Evolutionary conservation across 2,329 filamentous ascomycete genomes (phyloP).

Genomic region (Trichoderma sp.): DNA sequence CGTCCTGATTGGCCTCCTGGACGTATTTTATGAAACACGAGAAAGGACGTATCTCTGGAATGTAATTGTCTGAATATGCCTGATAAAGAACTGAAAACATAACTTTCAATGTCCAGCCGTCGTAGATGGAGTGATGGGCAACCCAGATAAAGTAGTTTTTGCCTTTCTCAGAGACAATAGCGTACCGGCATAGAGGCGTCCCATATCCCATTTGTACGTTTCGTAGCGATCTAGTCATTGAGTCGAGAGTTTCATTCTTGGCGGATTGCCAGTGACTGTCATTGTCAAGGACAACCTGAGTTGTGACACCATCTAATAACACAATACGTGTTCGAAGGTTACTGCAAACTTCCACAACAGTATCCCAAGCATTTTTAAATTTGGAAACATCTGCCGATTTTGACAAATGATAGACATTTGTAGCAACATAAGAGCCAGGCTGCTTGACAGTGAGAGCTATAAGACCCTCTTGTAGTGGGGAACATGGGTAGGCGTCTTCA

Average conservation of each 20-base stretch:
- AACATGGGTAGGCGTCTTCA: slow-evolving; percentile 26
- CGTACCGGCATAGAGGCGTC: background rate
- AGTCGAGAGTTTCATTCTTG: background rate
- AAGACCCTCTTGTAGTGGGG: slow-evolving; percentile 27
- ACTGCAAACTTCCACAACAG: background rate
- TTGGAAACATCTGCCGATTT: background rate
- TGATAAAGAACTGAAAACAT: slow-evolving; percentile 26
- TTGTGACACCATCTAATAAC: background rate
- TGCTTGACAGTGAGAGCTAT: slow-evolving; percentile 25
- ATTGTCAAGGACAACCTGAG: slow-evolving; percentile 7
- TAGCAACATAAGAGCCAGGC: slow-evolving; percentile 22
- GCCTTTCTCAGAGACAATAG: slow-evolving; percentile 1
- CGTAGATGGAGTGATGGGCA: slow-evolving; percentile 35
- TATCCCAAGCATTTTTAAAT: slow-evolving; percentile 28
- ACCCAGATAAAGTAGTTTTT: slow-evolving; percentile 31
- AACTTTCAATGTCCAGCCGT: slow-evolving; percentile 33
- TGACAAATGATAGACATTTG: slow-evolving; percentile 9
- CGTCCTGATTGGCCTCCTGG: slow-evolving; percentile 32
- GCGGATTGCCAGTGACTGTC: background rate
- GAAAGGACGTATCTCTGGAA: slow-evolving; percentile 9
- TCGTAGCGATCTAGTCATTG: background rate
- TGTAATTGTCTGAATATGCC: slow-evolving; percentile 18
- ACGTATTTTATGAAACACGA: slow-evolving; percentile 31
- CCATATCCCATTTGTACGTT: slow-evolving; percentile 14
- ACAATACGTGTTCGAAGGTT: slow-evolving; percentile 28